Conservation (phyloP, 176 grass and related monocot species). For the Oryza meyeriana region DNA sequence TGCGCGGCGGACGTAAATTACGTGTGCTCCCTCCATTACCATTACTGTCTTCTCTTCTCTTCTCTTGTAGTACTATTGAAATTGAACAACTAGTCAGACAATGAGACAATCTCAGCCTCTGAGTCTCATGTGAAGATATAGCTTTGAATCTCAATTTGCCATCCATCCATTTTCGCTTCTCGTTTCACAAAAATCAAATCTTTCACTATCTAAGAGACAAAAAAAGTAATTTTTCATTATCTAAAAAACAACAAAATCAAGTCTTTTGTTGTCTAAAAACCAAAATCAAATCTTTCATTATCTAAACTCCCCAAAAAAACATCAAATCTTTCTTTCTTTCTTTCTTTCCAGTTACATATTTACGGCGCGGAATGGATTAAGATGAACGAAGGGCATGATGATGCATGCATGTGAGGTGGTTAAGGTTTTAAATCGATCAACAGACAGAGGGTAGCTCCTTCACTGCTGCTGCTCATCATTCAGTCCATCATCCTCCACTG, state of each 20-base stretch:
- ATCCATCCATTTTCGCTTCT: neutral
- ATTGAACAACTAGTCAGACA: no score
- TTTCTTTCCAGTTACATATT: neutral
- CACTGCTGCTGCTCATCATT: neutral
- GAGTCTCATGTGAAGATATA: no score
- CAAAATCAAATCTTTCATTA: no score
- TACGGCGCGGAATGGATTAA: neutral
- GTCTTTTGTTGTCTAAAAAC: no score
- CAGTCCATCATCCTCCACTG: no score
- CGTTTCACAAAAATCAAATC: neutral
- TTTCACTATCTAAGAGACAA: no score
- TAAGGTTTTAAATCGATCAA: neutral
- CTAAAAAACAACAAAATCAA: no score
- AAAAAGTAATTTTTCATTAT: no score
- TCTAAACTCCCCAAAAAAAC: neutral
- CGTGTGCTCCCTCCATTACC: neutral
- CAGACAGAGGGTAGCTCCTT: neutral
- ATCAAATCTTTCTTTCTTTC: neutral
- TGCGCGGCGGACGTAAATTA: neutral
- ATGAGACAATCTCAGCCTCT: no score
- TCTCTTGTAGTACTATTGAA: neutral
- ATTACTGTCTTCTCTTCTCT: neutral
- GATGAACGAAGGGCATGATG: neutral
- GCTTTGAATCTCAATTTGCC: neutral
- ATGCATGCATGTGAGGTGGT: neutral